Conservation (phyloP, 148 eudicot genomes). For the Spergularia bocconei region DNA sequence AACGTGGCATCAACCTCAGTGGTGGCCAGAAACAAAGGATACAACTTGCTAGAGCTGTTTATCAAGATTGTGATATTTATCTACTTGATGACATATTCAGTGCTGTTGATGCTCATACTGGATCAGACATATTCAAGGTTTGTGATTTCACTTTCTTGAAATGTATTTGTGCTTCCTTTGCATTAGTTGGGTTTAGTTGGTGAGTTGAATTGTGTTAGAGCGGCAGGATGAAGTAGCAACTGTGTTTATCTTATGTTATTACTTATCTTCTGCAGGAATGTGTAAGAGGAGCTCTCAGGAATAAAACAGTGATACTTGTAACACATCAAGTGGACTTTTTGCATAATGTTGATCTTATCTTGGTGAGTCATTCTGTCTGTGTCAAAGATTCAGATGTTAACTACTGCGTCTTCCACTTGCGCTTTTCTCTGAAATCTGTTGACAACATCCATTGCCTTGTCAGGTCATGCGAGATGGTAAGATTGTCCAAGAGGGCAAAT, state of each 20-base stretch:
- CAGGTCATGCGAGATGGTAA: conserved; percentile 74
- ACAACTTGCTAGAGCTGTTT: conserved; percentile 95
- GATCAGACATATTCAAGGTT: conserved; percentile 91
- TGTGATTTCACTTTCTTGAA: neutral
- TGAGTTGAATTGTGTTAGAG: no score
- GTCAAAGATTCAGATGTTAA: neutral
- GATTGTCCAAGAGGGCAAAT: conserved; percentile 88
- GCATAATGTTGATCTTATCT: conserved; percentile 82
- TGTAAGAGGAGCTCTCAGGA: conserved; percentile 73
- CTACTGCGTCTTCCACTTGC: neutral
- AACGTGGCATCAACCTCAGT: conserved; percentile 94
- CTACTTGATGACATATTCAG: conserved; percentile 96
- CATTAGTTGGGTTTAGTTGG: neutral
- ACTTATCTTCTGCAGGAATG: conserved; percentile 61
- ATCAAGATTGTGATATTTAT: conserved; percentile 92
- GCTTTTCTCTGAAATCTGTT: no score
- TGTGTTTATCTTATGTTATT: neutral
- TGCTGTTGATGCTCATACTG: conserved; percentile 99
- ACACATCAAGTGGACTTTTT: conserved; percentile 98
- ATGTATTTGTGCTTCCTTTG: neutral
- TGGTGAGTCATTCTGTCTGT: conserved; percentile 40
- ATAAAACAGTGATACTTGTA: conserved; percentile 82
- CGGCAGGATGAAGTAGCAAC: neutral
- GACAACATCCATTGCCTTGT: no score
- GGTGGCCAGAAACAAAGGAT: conserved; percentile 97